Base-by-base conservation (phyloP, 2,329 filamentous ascomycete genomes). In the Capronia americana region DNA sequence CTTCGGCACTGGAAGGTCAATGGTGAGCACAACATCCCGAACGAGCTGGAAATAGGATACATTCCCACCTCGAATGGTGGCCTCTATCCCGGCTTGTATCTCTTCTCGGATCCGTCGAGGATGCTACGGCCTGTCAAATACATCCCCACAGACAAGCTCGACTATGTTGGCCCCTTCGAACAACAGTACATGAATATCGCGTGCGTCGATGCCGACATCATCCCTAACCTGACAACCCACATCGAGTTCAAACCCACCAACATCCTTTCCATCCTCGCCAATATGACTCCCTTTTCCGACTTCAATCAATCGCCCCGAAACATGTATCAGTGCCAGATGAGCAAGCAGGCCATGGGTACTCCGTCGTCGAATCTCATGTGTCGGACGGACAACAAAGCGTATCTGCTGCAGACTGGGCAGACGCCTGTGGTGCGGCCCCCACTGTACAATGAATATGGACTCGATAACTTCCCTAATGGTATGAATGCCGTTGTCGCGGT, bases 301-400 rank as follows among this genome's bases (percentile, higher is more conserved):
- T 97, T 97, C 82, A 99, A 99, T 80, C 95, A 99, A 79, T 97
- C 93, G 14, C 95, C 95, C 1, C 86, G 95, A 86, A 99, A 99
- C 81, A 98, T 98, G 94, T 99, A 98, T 78, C 92, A 96, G 77
- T 97, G 93, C 82, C 95, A 98, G 84, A 98, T 98, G 95, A 93
- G 92, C 82, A 99, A 99, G 79, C 95, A 99, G 82, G 93, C 94
- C 0, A 99, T 99, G 95, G 95, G 95, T 78, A 98, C 95, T 26
- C 93, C 94, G 3, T 93, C 91, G 65, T 91, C 93, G 7, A 90
- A 94, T 2, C 83, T 94, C 69, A 86, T 88, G 65, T 91, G 96
- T 80, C 89, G 95, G 76, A 96, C 93, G 57, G 95, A 99, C 81
- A 98, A 99, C 86, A 99, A 99, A 82, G 87, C 92, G 73, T 99